Evolutionary conservation across 2,329 filamentous ascomycete species (phyloP), one percentile per base, ranked within the genome.

Genomic region (Fusarium cyanostomum): DNA sequence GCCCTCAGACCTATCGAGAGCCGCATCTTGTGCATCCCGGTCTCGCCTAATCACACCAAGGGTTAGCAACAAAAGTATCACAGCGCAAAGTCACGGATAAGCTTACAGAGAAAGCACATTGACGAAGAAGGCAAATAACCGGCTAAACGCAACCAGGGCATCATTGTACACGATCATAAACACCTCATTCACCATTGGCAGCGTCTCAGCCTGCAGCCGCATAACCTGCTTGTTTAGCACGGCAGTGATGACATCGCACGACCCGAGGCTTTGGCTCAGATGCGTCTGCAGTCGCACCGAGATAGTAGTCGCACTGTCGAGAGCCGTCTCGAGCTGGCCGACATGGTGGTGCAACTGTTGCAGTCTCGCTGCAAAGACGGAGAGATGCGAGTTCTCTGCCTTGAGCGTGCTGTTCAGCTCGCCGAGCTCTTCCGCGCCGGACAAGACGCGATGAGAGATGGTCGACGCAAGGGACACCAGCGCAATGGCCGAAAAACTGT

Each of bases 401-500:
- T 62, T 50, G 9, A 70, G 53, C 1, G 53, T 50, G 12, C 59
- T 54, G 33, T 71, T 52, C 1, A 78, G 43, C 15, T 66, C 67
- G 16, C 72, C 67, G 11, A 78, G 61, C 61, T 78, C 75, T 26
- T 67, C 66, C 0, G 66, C 64, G 16, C 69, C 69, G 0, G 74
- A 72, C 8, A 74, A 42, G 7, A 71, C 54, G 8, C 72, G 69
- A n/a, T 75, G 70, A 5, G 73, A 67, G 39, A 78, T 72, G 34
- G 67, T 65, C 11, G 71, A 65, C 45, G 72, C 73, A 9, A 71
- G 66, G 0, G 75, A 72, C 4, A 73, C 73, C 9, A 77, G 54
- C n/a, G 74, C 73, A 5, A 72, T 64, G 37, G 73, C 68, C 10
- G 75, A 76, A 67, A 76, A 77, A 45, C 73, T 70, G 56, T 74